A percentile compares a stretch with the other conserved stretches of the same genome.
These are phyloP conservation scores for Clavariopsis aquatica DNA, from an alignment of 495 filamentous ascomycete genomes.

Conservation along the genomic window DNA sequence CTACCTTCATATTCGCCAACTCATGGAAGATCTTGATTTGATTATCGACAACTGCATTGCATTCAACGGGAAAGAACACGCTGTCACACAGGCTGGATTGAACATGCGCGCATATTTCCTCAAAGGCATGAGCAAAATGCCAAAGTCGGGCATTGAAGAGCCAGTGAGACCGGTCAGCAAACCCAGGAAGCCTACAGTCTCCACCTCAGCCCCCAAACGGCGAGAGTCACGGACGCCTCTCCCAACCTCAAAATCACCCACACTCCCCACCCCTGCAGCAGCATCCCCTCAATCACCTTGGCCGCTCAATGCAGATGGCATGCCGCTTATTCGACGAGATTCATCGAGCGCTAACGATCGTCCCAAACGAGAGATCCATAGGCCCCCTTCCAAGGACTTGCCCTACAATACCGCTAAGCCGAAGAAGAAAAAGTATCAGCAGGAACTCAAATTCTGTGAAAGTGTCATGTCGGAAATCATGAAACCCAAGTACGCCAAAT, in stretches of 20 bases:
- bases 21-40: slow-evolving; percentile 69
- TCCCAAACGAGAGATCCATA: slow-evolving; percentile 91
- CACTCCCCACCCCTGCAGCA: slow-evolving; percentile 51
- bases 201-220: slow-evolving; percentile 38
- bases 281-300: slow-evolving; percentile 61
- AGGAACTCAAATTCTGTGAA: slow-evolving; percentile 88
- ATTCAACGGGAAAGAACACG: slow-evolving; percentile 82
- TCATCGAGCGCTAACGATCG: slow-evolving; percentile 72
- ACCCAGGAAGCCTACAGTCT: slow-evolving; percentile 52
- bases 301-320: slow-evolving; percentile 76
- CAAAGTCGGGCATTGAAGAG: slow-evolving; percentile 53
- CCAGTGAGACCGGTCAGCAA: slow-evolving; percentile 61
- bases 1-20: slow-evolving; percentile 65
- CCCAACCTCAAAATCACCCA: slow-evolving; percentile 38
- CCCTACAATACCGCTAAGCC: slow-evolving; percentile 79
- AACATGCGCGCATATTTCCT: slow-evolving; percentile 63
- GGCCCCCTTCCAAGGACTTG: slow-evolving; percentile 81
- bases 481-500: slow-evolving; percentile 66
- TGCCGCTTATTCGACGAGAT: slow-evolving; percentile 91
- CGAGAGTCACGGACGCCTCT: slow-evolving; percentile 34
- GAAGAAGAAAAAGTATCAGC: slow-evolving; percentile 88
- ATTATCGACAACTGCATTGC: slow-evolving; percentile 72
- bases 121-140: slow-evolving; percentile 56
- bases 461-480: slow-evolving; percentile 74
- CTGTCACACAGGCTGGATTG: slow-evolving; percentile 63